These are phyloP conservation scores for Fragilariopsis cylindrus DNA, from an alignment of 108 stramenopile species.

Conservation along the genomic window DNA sequence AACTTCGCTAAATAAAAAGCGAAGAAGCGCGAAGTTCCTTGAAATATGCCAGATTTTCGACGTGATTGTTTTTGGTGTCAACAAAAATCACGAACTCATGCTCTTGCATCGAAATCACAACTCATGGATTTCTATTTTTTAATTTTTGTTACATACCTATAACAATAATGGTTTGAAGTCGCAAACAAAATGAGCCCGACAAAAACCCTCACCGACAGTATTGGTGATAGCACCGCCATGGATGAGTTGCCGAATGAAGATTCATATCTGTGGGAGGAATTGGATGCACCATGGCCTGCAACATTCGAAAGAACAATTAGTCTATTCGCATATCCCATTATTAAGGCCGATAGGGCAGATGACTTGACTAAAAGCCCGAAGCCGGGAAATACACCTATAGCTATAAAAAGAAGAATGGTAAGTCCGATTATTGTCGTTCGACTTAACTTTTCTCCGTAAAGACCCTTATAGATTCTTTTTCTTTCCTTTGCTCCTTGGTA, in stretches of 20 bases:
- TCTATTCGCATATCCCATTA: constrained; percentile 63
- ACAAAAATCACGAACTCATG: constrained; percentile 3
- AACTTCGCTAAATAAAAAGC: background rate
- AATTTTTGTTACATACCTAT: constrained; percentile 1
- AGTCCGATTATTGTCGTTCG: background rate
- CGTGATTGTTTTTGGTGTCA: constrained; percentile 7
- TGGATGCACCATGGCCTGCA: constrained; percentile 75
- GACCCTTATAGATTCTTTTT: background rate
- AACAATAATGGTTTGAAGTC: background rate
- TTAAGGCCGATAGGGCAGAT: constrained; percentile 51
- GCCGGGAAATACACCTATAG: constrained; percentile 39
- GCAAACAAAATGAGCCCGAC: too few species aligned
- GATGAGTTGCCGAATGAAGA: constrained; percentile 27
- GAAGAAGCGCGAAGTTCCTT: constrained; percentile 6
- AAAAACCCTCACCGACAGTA: constrained; percentile 20
- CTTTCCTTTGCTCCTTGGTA: background rate
- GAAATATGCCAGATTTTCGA: background rate
- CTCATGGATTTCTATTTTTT: background rate
- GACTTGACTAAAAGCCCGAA: constrained; percentile 68
- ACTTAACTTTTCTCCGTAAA: background rate
- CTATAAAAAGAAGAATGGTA: constrained; percentile 26
- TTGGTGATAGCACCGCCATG: constrained; percentile 19
- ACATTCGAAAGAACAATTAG: constrained; percentile 69
- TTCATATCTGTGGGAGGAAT: constrained; percentile 45
- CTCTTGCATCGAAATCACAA: background rate